Base-by-base conservation (phyloP, 345 rosid species). In the Physaria fendleri region DNA sequence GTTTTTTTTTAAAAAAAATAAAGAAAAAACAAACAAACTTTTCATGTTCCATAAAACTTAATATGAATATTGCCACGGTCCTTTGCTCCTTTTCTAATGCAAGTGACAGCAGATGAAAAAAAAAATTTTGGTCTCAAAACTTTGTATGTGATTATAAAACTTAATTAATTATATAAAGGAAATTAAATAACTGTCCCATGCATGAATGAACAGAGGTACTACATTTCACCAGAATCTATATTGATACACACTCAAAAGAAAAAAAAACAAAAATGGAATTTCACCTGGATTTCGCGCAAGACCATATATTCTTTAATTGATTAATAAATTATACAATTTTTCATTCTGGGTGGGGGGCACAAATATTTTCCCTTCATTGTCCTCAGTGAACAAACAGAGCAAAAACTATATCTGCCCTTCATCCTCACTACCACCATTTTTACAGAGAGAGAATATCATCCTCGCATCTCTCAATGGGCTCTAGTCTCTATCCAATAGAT, bases 281-380 rank as follows among this genome's bases (percentile, higher is more conserved):
- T n/a, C n/a, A n/a, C n/a, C n/a, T n/a, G n/a, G n/a, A n/a, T 46
- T 24, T 37, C 56, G 11, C 18, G 56, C 63, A 47, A 21, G 38
- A 33, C 50, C 41, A 45, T 7, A 43, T 25, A 65, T 0, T 12
- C n/a, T 34, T 34, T n/a, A n/a, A n/a, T n/a, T n/a, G n/a, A n/a
- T n/a, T 30, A 12, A 34, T 15, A 24, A 17, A 18, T 14, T 15
- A 5, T 1, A 22, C 12, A 24, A 16, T 22, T 33, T n/a, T n/a
- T 16, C 12, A 55, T 24, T n/a, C n/a, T n/a, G n/a, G n/a, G n/a
- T n/a, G n/a, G n/a, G n/a, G n/a, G n/a, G n/a, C n/a, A n/a, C n/a
- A n/a, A n/a, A n/a, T n/a, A n/a, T n/a, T n/a, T n/a, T n/a, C n/a
- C n/a, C n/a, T n/a, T n/a, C n/a, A n/a, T n/a, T n/a, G n/a, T n/a